phyloP scores from a whole-genome alignment of 768 basidiomycete species.

The Tulasnella sp. region DNA sequence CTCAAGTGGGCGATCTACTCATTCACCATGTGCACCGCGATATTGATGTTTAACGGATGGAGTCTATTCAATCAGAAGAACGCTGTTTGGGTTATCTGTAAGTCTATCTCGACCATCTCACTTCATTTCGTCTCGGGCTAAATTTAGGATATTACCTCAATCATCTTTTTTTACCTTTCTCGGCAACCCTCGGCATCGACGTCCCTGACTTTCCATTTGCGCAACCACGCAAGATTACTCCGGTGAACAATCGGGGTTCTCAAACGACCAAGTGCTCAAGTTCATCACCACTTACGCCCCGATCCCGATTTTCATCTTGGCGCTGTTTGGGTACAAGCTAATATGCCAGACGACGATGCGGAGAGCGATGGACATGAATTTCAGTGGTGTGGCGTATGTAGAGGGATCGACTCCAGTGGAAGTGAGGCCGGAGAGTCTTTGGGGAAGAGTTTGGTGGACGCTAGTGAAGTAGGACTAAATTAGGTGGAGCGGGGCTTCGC shows the following conservation, averaged over 20 bases:
- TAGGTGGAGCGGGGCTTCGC: too few relatives aligned
- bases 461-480: background rate
- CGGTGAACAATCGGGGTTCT: background rate
- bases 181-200: background rate
- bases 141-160: background rate
- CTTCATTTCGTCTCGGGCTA: too few relatives aligned
- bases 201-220: background rate
- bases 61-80: constrained; percentile 28
- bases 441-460: constrained; percentile 21
- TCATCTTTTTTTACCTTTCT: background rate
- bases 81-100: constrained; percentile 21
- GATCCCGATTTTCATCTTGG: constrained; percentile 36
- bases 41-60: constrained; percentile 39
- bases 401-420: background rate
- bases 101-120: background rate
- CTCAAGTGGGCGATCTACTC: constrained; percentile 36
- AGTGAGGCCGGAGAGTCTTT: background rate
- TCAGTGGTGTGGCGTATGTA: constrained; percentile 1
- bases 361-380: constrained; percentile 31
- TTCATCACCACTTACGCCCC: constrained; percentile 33
- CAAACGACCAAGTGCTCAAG: constrained; percentile 27
- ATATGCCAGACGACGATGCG: constrained; percentile 35
- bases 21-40: constrained; percentile 33
- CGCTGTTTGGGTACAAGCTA: constrained; percentile 38
- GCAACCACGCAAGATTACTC: background rate